Conservation (phyloP, 805 yeast species). For the Metschnikowia reukaufii region DNA sequence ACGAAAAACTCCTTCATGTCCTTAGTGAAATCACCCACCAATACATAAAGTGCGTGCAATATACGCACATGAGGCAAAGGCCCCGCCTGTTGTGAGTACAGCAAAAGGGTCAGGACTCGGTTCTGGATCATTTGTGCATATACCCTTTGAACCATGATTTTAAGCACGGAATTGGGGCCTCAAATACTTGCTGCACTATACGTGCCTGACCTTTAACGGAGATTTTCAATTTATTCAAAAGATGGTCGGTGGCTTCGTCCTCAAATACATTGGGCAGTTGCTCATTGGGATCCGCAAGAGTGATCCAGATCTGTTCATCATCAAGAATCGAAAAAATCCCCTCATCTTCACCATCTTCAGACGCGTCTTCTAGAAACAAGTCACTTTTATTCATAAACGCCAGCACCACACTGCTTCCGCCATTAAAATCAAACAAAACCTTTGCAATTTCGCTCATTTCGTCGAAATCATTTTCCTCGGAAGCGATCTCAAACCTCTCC, state of each 20-base stretch:
- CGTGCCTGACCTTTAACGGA: constrained; percentile 72
- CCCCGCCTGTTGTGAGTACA: constrained; percentile 60
- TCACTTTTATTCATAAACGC: constrained; percentile 80
- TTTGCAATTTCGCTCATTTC: constrained; percentile 76
- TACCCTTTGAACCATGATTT: constrained; percentile 69
- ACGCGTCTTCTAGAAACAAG: constrained; percentile 54
- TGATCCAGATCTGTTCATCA: constrained; percentile 56
- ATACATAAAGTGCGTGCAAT: constrained; percentile 62
- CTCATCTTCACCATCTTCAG: constrained; percentile 27
- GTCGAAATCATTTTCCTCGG: constrained; percentile 63
- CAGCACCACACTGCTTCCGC: constrained; percentile 79
- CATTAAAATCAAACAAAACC: constrained; percentile 75
- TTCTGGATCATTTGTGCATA: constrained; percentile 70
- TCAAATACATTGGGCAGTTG: constrained; percentile 40
- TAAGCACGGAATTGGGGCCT: constrained; percentile 65
- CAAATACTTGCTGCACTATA: constrained; percentile 71
- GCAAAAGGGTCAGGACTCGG: constrained; percentile 56
- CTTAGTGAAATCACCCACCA: constrained; percentile 59
- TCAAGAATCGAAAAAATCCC: constrained; percentile 31
- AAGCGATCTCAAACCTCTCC: constrained; percentile 71
- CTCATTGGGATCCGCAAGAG: constrained; percentile 58
- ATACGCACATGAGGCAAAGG: constrained; percentile 74
- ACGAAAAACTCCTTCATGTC: constrained; percentile 62
- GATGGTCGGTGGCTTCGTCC: constrained; percentile 50
- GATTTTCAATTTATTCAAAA: constrained; percentile 53